These are phyloP conservation scores for Calonectria pseudoreteaudii DNA, from an alignment of 2,329 filamentous ascomycete species.

Conservation along the genomic window DNA sequence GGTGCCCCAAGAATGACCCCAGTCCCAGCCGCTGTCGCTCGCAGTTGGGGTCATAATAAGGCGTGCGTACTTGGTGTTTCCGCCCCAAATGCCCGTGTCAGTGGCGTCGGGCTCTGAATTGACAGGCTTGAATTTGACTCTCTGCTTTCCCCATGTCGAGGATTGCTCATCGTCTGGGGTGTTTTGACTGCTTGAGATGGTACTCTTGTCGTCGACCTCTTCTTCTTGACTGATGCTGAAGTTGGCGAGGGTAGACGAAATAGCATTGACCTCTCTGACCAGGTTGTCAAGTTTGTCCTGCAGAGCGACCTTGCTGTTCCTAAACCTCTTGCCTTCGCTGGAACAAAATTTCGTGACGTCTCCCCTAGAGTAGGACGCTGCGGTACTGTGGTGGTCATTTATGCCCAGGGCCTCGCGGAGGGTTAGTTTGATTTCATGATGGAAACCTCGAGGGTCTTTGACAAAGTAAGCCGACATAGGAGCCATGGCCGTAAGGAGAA, in stretches of 20 bases:
- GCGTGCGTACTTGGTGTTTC: not conserved
- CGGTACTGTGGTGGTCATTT: too few species aligned
- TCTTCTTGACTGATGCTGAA: not conserved
- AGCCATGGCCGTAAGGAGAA: not conserved
- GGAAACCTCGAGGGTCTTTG: not conserved
- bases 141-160: not conserved
- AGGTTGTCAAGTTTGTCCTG: slow-evolving; percentile 5
- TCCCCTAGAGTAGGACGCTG: not conserved
- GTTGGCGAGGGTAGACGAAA: not conserved
- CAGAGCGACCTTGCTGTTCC: not conserved
- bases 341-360: not conserved
- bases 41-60: not conserved
- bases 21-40: not conserved
- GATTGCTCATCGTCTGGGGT: not conserved
- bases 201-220: not conserved
- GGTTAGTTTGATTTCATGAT: slow-evolving; percentile 3
- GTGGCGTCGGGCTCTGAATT: not conserved
- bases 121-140: not conserved
- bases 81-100: not conserved
- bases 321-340: not conserved
- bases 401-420: not conserved
- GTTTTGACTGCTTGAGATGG: not conserved
- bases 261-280: not conserved
- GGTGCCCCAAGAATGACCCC: not conserved
- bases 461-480: not conserved